A percentile compares a stretch with the other conserved stretches of the same genome.
Evolutionary conservation across 2,329 filamentous ascomycete genomes (phyloP).

Genomic region (Penicillium nordicum): DNA sequence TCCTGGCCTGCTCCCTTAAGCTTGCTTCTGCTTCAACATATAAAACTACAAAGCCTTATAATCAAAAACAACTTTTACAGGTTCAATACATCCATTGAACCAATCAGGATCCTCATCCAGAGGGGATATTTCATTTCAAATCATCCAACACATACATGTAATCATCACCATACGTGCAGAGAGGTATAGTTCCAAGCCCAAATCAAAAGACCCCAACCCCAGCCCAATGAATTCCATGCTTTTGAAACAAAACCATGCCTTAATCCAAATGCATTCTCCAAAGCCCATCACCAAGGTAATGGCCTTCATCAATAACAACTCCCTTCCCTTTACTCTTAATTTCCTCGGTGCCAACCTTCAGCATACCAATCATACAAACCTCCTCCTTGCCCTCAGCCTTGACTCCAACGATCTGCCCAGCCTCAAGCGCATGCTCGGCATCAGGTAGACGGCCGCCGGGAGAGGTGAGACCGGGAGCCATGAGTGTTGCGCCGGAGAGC

Average conservation of each 20-base stretch:
- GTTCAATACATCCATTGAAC: background rate
- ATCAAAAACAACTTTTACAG: background rate
- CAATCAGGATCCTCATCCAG: background rate
- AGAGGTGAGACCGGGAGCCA: constrained; percentile 90
- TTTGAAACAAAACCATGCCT: background rate
- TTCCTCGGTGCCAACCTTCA: constrained; percentile 83
- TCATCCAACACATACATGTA: constrained; percentile 3
- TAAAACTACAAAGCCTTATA: background rate
- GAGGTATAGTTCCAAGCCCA: background rate
- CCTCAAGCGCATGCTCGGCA: constrained; percentile 60
- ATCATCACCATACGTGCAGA: constrained; percentile 2
- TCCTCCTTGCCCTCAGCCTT: constrained; percentile 91
- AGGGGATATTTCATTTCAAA: constrained; percentile 3
- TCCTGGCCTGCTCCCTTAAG: no score
- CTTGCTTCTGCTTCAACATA: background rate
- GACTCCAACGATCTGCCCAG: constrained; percentile 82
- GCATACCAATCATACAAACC: constrained; percentile 79
- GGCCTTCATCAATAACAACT: constrained; percentile 85
- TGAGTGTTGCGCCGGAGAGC: constrained; percentile 85
- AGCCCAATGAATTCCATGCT: background rate
- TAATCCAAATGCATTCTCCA: constrained; percentile 69
- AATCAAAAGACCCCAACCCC: background rate
- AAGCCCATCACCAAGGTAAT: constrained; percentile 90
- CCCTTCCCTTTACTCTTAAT: constrained; percentile 95
- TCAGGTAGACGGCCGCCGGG: constrained; percentile 75